Conservation (phyloP, 129 eudicot genomes). For the Gnaphalium uliginosum region DNA sequence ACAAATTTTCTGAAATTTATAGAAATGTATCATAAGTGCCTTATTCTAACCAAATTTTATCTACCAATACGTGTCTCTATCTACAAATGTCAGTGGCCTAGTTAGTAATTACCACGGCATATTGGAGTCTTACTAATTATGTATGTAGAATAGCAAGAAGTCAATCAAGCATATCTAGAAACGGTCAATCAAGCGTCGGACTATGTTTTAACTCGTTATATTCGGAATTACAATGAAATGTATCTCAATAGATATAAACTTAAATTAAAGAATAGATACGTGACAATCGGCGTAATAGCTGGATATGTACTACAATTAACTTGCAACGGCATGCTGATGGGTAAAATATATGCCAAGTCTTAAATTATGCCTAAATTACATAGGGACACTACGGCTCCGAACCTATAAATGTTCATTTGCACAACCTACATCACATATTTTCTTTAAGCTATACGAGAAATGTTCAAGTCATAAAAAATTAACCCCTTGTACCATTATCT, state of each 20-base stretch:
- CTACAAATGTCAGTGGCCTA: background rate
- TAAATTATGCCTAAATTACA: background rate
- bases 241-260: background rate
- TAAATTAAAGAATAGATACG: background rate
- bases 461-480: background rate
- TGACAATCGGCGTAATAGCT: background rate
- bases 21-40: background rate
- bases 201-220: background rate
- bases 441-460: background rate
- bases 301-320: background rate
- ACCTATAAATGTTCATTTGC: slow-evolving; percentile 1
- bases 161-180: background rate
- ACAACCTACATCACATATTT: background rate
- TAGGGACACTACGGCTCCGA: background rate
- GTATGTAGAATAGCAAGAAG: background rate
- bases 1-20: background rate
- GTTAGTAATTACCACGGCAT: background rate
- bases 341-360: no score
- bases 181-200: no score
- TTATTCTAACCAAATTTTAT: background rate
- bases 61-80: background rate
- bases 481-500: no score
- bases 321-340: background rate
- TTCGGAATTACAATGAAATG: background rate
- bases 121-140: background rate